phyloP scores from a whole-genome alignment of 73 alveolate species.

The Paramecium octaurelia region DNA sequence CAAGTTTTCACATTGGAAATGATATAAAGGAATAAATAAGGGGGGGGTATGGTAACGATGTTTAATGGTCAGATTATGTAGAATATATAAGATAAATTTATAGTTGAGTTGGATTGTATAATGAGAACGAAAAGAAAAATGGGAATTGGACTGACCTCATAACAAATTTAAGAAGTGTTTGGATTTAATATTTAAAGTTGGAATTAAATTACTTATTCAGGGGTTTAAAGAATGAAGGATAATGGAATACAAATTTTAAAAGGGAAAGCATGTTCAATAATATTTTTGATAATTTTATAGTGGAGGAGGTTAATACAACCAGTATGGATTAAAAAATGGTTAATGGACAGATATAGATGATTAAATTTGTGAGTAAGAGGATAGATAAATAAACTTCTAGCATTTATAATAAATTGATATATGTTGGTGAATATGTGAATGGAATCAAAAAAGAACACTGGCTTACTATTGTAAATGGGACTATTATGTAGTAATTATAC shows the following conservation, averaged over 20 bases:
- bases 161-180: background rate
- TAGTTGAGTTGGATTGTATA: background rate
- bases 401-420: background rate
- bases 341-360: background rate
- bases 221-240: background rate
- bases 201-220: background rate
- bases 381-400: background rate
- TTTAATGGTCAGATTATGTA: background rate
- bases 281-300: background rate
- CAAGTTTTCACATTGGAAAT: background rate
- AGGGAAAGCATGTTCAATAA: background rate
- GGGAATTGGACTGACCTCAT: background rate
- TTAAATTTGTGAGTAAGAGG: background rate
- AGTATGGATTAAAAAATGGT: background rate
- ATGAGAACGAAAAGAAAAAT: background rate
- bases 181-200: background rate
- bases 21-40: background rate
- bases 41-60: background rate
- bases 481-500: background rate
- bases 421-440: background rate
- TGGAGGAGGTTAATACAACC: background rate
- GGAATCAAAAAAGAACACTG: background rate
- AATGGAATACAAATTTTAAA: background rate
- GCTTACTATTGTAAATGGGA: background rate
- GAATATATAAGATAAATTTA: background rate